Percentiles rank a stretch among this genome's conserved stretches.
Evolutionary conservation across 2,329 filamentous ascomycete genomes (phyloP).

Genomic region (Fusarium sp.): DNA sequence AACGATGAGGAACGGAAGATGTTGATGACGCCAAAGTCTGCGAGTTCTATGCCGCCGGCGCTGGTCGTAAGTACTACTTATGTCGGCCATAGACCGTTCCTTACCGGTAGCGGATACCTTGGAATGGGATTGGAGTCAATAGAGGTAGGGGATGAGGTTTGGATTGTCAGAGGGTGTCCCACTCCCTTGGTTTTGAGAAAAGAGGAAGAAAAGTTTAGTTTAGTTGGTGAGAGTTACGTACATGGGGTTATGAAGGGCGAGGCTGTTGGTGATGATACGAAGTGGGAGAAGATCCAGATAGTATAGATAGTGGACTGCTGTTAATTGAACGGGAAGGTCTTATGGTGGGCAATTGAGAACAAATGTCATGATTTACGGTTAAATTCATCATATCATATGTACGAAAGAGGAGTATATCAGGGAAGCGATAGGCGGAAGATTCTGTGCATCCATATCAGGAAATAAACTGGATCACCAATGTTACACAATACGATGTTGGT

Average conservation of each 20-base stretch:
- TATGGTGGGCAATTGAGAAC: too few species aligned
- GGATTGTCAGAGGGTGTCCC: neutral
- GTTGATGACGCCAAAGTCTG: rapidly evolving
- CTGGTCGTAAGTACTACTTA: too few species aligned
- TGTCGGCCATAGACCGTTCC: rapidly evolving
- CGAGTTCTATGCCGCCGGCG: neutral
- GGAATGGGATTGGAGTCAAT: neutral
- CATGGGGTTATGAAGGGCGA: constrained; percentile 13
- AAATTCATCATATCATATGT: neutral
- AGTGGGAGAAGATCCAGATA: neutral
- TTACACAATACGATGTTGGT: neutral
- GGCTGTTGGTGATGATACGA: neutral
- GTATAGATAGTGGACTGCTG: too few species aligned
- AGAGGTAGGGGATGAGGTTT: neutral
- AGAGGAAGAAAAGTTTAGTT: rapidly evolving
- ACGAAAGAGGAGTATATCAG: neutral
- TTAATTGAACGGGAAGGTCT: too few species aligned
- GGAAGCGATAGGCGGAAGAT: neutral
- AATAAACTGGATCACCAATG: neutral
- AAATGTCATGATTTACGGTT: neutral
- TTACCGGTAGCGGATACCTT: neutral
- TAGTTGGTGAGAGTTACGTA: neutral
- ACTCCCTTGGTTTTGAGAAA: neutral
- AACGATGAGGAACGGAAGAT: neutral
- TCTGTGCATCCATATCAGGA: rapidly evolving